phyloP scores from a whole-genome alignment of 192 early-diverging fungal genomes.

The Linnemannia schmuckeri region DNA sequence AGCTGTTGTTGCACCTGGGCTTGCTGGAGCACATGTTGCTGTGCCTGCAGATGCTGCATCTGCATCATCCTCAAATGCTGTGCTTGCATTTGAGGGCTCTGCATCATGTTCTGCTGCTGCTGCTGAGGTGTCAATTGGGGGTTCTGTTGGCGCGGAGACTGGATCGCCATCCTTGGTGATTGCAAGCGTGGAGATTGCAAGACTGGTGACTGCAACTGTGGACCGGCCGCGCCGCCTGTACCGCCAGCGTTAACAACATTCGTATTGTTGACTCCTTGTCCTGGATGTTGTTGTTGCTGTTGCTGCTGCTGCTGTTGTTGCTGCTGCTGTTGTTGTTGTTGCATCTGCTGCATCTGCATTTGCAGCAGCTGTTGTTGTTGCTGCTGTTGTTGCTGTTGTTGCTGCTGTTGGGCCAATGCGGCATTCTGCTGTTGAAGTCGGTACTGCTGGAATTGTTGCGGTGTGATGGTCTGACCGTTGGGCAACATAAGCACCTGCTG shows the following conservation, averaged over 20 bases:
- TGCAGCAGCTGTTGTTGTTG: constrained; percentile 1
- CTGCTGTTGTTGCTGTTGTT: constrained; percentile 24
- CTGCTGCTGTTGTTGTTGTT: constrained; percentile 17
- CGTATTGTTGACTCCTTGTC: constrained; percentile 7
- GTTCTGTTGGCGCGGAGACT: constrained; percentile 34
- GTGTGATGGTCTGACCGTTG: constrained; percentile 23
- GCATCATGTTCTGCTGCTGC: constrained; percentile 37
- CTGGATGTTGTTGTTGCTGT: constrained; percentile 23
- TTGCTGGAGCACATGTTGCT: constrained; percentile 14
- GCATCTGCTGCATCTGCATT: constrained; percentile 8
- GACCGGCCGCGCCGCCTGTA: not conserved
- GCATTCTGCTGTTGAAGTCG: constrained; percentile 20
- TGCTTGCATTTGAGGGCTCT: constrained; percentile 39
- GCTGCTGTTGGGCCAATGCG: constrained; percentile 8
- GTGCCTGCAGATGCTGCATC: constrained; percentile 17
- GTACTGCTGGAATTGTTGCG: constrained; percentile 35
- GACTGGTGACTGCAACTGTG: constrained; percentile 40
- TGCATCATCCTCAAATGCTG: constrained; percentile 46
- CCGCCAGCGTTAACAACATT: not conserved
- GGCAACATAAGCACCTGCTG: constrained; percentile 46
- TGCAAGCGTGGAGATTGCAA: constrained; percentile 38
- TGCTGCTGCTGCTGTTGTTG: constrained; percentile 17
- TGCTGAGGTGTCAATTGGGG: constrained; percentile 20
- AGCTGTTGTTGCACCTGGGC: constrained; percentile 17
- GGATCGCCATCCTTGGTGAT: constrained; percentile 44